phyloP scores from a whole-genome alignment of 352 stramenopile genomes.

The Thalassiosira hispida region DNA sequence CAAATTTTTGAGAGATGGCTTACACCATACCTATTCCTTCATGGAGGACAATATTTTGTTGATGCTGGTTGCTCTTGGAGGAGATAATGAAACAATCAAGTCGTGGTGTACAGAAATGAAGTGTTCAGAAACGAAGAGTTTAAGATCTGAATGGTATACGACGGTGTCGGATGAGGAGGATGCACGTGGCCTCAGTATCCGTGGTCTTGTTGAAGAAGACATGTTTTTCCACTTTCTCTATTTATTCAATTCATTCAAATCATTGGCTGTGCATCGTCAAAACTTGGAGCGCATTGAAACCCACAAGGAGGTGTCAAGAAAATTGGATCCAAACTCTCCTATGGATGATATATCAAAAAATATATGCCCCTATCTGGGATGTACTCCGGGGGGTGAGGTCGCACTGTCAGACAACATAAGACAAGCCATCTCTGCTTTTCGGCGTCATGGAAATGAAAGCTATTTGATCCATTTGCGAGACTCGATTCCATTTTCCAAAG shows the following conservation, averaged over 20 bases:
- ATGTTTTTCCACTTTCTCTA: not conserved
- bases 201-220: not conserved
- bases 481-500: constrained; percentile 5
- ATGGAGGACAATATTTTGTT: not conserved
- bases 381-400: not conserved
- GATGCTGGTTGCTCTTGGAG: not conserved
- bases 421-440: not conserved
- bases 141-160: not conserved
- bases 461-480: constrained; percentile 25
- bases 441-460: constrained; percentile 1
- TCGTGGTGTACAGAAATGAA: not conserved
- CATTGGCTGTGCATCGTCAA: not conserved
- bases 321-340: not conserved
- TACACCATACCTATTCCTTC: too few species aligned
- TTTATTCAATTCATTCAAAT: not conserved
- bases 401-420: constrained; percentile 1
- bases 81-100: not conserved
- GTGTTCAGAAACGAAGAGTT: not conserved
- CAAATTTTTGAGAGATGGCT: not conserved
- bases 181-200: too few species aligned
- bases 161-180: not conserved
- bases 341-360: not conserved
- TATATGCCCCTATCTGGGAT: not conserved
- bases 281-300: not conserved
- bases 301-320: not conserved